These are phyloP conservation scores for Chaetomium sp. DNA, from an alignment of 2,329 filamentous ascomycete genomes.

Conservation along the genomic window DNA sequence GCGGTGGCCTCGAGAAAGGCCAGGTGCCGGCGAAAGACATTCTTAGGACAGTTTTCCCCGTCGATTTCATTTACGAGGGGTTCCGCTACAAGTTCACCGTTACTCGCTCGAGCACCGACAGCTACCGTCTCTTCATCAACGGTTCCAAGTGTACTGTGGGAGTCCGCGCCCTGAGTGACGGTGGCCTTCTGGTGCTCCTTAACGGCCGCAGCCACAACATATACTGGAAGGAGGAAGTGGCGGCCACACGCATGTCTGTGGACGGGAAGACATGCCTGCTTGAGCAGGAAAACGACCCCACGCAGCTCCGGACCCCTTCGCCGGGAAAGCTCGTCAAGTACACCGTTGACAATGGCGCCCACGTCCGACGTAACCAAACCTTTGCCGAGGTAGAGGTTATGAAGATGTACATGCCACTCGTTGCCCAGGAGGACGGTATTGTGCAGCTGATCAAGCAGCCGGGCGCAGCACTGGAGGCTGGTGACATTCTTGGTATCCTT, in stretches of 20 bases:
- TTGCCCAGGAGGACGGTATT: slow-evolving; percentile 89
- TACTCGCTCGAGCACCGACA: slow-evolving; percentile 84
- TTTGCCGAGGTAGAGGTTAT: slow-evolving; percentile 99
- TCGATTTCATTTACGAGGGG: slow-evolving; percentile 98
- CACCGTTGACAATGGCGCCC: slow-evolving; percentile 88
- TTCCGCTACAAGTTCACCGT: slow-evolving; percentile 97
- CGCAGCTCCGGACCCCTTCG: slow-evolving; percentile 87
- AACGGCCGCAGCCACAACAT: slow-evolving; percentile 93
- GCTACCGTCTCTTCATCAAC: slow-evolving; percentile 98
- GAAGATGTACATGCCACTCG: slow-evolving; percentile 99
- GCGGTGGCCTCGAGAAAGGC: slow-evolving; percentile 84
- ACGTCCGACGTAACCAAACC: slow-evolving; percentile 84
- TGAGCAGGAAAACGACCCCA: slow-evolving; percentile 98
- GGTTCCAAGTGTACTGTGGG: slow-evolving; percentile 93
- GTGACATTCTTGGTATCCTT: slow-evolving; percentile 96
- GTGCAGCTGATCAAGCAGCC: slow-evolving; percentile 99
- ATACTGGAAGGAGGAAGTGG: slow-evolving; percentile 99
- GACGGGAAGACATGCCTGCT: slow-evolving; percentile 97
- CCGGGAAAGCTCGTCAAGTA: slow-evolving; percentile 98
- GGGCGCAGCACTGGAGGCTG: slow-evolving; percentile 92
- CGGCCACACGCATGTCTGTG: slow-evolving; percentile 88
- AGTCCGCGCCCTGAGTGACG: slow-evolving; percentile 86
- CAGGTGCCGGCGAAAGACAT: slow-evolving; percentile 96
- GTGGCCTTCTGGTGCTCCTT: slow-evolving; percentile 84
- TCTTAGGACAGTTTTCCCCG: slow-evolving; percentile 92